phyloP scores from a whole-genome alignment of 805 yeast species.

The Lachancea mirantina region DNA sequence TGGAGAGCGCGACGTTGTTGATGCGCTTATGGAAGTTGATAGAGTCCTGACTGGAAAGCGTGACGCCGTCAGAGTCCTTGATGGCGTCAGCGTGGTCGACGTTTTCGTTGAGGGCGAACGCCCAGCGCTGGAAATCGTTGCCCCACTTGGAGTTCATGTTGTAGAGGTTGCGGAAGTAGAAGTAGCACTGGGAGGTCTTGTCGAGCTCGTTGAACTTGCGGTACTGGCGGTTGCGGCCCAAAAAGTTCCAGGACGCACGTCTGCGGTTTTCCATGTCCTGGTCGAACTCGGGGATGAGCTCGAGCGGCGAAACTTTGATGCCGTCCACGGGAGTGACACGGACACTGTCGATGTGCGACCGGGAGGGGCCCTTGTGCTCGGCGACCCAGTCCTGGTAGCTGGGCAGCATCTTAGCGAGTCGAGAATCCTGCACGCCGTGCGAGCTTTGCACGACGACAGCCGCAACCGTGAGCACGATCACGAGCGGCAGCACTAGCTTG shows the following conservation, averaged over 20 bases:
- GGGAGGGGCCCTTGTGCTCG: too few species aligned
- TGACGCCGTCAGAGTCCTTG: conserved; percentile 5
- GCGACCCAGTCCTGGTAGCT: too few species aligned
- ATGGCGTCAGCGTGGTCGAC: conserved; percentile 2
- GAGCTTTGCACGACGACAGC: conserved; percentile 4
- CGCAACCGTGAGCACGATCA: conserved; percentile 3
- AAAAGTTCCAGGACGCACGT: conserved; percentile 8
- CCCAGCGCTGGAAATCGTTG: conserved; percentile 9
- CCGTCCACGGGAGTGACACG: conserved; percentile 6
- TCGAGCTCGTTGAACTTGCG: conserved; percentile 11
- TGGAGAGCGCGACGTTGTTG: conserved; percentile 9
- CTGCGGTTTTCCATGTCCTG: conserved; percentile 4
- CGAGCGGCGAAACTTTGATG: conserved; percentile 15
- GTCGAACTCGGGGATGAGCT: conserved; percentile 13
- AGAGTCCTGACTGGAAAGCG: conserved; percentile 5
- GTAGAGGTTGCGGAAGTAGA: conserved; percentile 17
- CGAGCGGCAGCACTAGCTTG: conserved; percentile 3
- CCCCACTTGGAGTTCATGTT: conserved; percentile 15
- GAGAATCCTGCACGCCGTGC: conserved; percentile 2
- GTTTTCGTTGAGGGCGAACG: conserved; percentile 10
- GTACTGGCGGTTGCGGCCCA: conserved; percentile 6
- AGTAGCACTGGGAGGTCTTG: conserved; percentile 11
- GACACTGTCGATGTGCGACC: neutral
- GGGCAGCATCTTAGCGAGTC: conserved; percentile 1
- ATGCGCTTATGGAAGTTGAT: conserved; percentile 6